Evolutionary conservation across 768 basidiomycete genomes (phyloP).

Genomic region (Lactifluus pinguis): DNA sequence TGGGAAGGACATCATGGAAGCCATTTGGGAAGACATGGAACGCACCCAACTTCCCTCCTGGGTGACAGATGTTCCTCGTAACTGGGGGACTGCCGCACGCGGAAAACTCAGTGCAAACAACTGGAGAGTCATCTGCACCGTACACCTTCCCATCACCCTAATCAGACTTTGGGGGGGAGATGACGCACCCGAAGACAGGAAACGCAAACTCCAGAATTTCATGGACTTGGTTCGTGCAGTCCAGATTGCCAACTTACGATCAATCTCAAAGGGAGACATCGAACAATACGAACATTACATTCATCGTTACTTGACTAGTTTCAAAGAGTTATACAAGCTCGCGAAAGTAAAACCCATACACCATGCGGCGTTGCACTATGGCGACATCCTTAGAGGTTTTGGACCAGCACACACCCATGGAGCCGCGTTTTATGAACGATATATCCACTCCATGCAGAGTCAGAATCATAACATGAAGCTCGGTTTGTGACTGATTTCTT

Average conservation of each 20-base stretch:
- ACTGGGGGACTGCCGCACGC: conserved; percentile 26
- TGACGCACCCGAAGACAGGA: conserved; percentile 3
- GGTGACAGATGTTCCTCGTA: conserved; percentile 25
- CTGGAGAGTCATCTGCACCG: conserved; percentile 26
- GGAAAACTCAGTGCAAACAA: conserved; percentile 32
- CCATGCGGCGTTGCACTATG: conserved; percentile 28
- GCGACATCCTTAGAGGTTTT: conserved; percentile 21
- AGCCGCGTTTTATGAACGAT: background rate
- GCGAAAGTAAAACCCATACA: conserved; percentile 24
- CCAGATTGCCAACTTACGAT: conserved; percentile 18
- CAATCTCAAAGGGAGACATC: conserved; percentile 8
- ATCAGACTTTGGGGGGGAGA: conserved; percentile 28
- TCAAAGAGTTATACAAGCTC: conserved; percentile 22
- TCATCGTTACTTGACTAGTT: conserved; percentile 18
- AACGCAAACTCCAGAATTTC: conserved; percentile 25
- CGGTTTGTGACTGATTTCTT: conserved; percentile 10
- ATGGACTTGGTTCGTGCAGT: conserved; percentile 25
- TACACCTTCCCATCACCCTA: conserved; percentile 30
- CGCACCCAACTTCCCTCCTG: conserved; percentile 26
- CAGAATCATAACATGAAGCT: conserved; percentile 20
- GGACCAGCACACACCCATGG: conserved; percentile 24
- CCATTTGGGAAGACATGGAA: conserved; percentile 27
- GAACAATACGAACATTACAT: conserved; percentile 6
- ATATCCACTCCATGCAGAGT: conserved; percentile 11
- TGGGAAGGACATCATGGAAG: conserved; percentile 25